phyloP scores from a whole-genome alignment of 768 basidiomycete species.

The Termitomyces sp. region DNA sequence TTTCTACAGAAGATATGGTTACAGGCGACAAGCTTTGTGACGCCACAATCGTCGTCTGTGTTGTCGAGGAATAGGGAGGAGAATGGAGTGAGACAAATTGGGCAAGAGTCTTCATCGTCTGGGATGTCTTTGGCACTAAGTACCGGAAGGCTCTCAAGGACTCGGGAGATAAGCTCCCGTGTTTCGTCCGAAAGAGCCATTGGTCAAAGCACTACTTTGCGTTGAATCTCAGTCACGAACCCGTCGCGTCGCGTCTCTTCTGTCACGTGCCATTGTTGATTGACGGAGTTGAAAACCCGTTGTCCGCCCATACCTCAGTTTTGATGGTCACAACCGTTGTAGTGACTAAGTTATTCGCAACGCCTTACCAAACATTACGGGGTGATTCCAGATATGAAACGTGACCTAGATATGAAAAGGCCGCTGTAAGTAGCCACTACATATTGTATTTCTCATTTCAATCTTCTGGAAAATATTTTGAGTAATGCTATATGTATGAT shows the following conservation, averaged over 20 bases:
- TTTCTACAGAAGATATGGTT: slow-evolving; percentile 64
- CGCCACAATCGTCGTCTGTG: slow-evolving; percentile 25
- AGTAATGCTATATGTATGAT: no score
- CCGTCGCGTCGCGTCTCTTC: slow-evolving; percentile 8
- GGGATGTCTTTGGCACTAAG: slow-evolving; percentile 30
- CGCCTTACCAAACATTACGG: no score
- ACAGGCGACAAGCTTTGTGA: slow-evolving; percentile 56
- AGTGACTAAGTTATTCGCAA: no score
- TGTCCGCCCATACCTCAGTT: no score
- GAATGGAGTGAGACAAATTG: slow-evolving; percentile 60
- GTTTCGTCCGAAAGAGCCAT: slow-evolving; percentile 11
- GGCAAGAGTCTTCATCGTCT: slow-evolving; percentile 50
- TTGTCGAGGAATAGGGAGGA: slow-evolving; percentile 33
- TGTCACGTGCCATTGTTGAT: slow-evolving; percentile 7
- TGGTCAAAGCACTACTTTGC: slow-evolving; percentile 2
- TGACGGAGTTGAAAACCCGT: no score
- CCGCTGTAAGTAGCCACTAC: no score
- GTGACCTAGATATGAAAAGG: no score
- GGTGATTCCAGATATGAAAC: no score
- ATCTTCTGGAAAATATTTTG: no score
- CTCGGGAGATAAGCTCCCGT: slow-evolving; percentile 28
- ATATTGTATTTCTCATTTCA: no score
- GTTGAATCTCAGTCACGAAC: slow-evolving; percentile 5
- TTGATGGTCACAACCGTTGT: no score
- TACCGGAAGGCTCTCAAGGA: slow-evolving; percentile 39